These are phyloP conservation scores for Chenopodium formosanum DNA, from an alignment of 148 eudicot genomes.

Conservation along the genomic window DNA sequence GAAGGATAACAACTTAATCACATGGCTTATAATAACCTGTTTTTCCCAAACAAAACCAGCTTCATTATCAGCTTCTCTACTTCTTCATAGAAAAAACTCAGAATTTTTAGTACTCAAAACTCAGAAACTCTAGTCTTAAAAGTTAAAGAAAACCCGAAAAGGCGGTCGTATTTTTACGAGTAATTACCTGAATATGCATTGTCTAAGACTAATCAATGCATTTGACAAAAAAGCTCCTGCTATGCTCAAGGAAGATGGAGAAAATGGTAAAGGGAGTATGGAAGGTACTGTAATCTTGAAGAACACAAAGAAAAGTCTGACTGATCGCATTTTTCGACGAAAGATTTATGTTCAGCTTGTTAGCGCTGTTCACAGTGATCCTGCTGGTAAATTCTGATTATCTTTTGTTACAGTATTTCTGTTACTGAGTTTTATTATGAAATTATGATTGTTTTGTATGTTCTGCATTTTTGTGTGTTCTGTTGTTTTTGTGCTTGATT, in stretches of 20 bases:
- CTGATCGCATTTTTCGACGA: neutral
- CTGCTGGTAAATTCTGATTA: neutral
- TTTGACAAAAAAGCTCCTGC: neutral
- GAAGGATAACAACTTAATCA: too few species aligned
- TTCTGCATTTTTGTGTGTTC: neutral
- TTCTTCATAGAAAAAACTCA: neutral
- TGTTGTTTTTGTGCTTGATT: neutral
- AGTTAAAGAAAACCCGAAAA: neutral
- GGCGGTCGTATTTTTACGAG: neutral
- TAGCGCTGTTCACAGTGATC: neutral
- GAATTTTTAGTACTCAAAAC: neutral
- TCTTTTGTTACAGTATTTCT: neutral
- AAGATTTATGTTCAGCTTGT: slow-evolving; percentile 11
- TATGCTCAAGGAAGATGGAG: neutral
- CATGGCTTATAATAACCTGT: neutral
- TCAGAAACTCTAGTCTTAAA: neutral
- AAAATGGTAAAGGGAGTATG: neutral
- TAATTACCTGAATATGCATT: neutral
- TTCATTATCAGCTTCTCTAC: neutral
- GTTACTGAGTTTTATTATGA: neutral
- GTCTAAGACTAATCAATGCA: neutral
- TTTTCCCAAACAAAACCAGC: neutral
- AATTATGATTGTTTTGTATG: neutral
- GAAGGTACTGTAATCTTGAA: neutral
- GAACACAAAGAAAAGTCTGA: neutral